Percentiles rank a stretch among this genome's conserved stretches.
These are phyloP conservation scores for Xanthoconium purpureum DNA, from an alignment of 768 basidiomycete species.

Conservation along the genomic window DNA sequence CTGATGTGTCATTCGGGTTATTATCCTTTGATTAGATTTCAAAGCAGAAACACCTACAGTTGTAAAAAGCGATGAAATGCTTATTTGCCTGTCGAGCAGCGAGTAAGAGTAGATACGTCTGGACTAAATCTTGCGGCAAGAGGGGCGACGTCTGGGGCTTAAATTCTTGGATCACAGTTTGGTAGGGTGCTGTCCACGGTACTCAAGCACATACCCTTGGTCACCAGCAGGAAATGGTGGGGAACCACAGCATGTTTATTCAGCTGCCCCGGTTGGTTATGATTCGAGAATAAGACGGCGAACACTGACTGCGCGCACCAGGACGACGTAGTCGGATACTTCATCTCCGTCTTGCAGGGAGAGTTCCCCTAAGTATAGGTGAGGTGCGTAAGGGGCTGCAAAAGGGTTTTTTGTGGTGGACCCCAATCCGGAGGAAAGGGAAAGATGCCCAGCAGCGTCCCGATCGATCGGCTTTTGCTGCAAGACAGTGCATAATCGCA, in stretches of 20 bases:
- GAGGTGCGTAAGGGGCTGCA: constrained; percentile 77
- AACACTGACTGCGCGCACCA: constrained; percentile 48
- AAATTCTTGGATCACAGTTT: constrained; percentile 48
- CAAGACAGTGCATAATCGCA: constrained; percentile 81
- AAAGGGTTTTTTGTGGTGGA: constrained; percentile 64
- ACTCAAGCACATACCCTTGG: constrained; percentile 58
- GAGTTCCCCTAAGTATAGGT: constrained; percentile 74
- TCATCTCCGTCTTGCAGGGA: constrained; percentile 47
- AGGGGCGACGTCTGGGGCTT: constrained; percentile 78
- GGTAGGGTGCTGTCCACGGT: background rate
- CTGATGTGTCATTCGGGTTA: constrained; percentile 35
- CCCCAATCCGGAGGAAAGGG: constrained; percentile 18
- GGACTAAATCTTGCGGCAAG: constrained; percentile 72
- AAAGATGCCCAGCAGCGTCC: constrained; percentile 39
- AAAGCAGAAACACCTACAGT: constrained; percentile 50
- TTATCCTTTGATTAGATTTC: background rate
- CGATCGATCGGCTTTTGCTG: constrained; percentile 68
- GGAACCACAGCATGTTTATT: constrained; percentile 87
- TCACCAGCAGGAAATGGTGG: constrained; percentile 82
- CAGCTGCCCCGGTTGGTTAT: constrained; percentile 44
- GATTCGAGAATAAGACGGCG: background rate
- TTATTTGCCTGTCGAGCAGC: constrained; percentile 62
- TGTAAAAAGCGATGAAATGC: constrained; percentile 82
- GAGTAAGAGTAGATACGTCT: constrained; percentile 68
- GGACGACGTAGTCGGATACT: constrained; percentile 56